Evolutionary conservation across 139 green algal genomes (phyloP).

Genomic region (Pseudopediastrum boryanum): DNA sequence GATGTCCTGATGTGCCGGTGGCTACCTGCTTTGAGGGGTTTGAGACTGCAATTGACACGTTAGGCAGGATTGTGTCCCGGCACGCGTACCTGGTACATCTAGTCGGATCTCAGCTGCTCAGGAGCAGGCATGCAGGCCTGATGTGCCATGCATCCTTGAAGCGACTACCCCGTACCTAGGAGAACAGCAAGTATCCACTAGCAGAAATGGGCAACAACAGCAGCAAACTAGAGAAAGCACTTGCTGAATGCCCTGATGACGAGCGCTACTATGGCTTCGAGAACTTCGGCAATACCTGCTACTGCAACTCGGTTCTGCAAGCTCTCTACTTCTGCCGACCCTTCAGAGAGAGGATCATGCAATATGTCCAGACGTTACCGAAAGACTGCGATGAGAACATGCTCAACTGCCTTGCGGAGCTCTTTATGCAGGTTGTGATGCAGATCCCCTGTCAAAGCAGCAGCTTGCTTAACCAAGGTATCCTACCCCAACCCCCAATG

Average conservation of each 20-base stretch:
- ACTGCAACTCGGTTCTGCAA: constrained; percentile 95
- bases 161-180: too few relatives aligned
- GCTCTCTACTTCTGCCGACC: constrained; percentile 89
- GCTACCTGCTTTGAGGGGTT: too few relatives aligned
- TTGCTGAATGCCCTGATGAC: constrained; percentile 76
- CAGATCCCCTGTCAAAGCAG: constrained; percentile 1
- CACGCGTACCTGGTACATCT: too few relatives aligned
- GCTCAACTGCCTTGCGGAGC: constrained; percentile 89
- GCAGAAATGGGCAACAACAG: constrained; percentile 78
- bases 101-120: too few relatives aligned
- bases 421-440: constrained; percentile 78
- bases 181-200: too few relatives aligned
- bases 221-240: constrained; percentile 75
- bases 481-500: too few relatives aligned
- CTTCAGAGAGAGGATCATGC: constrained; percentile 83
- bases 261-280: constrained; percentile 97
- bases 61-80: too few relatives aligned
- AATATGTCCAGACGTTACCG: constrained; percentile 65
- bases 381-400: constrained; percentile 80
- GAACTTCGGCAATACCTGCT: constrained; percentile 99
- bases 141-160: too few relatives aligned
- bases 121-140: too few relatives aligned
- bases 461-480: not conserved
- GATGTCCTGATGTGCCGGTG: too few relatives aligned
- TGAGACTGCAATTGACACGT: too few relatives aligned